Percentiles rank a stretch among this genome's conserved stretches.
Evolutionary conservation across 192 early-diverging fungal genomes (phyloP).

Genomic region (Geosiphon pyriformis): DNA sequence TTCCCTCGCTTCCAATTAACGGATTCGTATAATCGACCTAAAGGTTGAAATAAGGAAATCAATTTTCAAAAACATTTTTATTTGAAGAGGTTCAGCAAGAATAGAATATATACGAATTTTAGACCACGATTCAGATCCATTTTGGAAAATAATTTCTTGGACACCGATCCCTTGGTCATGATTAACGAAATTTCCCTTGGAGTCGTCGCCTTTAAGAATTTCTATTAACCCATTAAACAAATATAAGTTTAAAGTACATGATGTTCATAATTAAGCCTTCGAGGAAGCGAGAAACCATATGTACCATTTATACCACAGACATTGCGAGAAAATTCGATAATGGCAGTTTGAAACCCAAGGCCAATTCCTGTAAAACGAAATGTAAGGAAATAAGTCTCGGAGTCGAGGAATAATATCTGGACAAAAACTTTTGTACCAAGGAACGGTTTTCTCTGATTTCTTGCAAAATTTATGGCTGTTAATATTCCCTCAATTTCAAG

Average conservation of each 20-base stretch:
- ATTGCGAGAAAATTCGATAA: constrained; percentile 94
- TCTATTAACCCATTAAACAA: too few relatives aligned
- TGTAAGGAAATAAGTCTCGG: too few relatives aligned
- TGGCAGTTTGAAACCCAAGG: constrained; percentile 91
- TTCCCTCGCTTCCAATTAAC: constrained; percentile 57
- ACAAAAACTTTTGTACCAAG: constrained; percentile 51
- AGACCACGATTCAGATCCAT: constrained; percentile 86
- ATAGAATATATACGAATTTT: not conserved
- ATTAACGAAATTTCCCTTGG: not conserved
- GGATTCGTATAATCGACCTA: constrained; percentile 48
- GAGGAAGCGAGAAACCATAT: not conserved
- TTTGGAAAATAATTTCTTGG: constrained; percentile 35
- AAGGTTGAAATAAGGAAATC: too few relatives aligned
- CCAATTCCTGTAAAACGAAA: constrained; percentile 61
- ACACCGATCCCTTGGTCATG: not conserved
- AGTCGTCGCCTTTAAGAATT: too few relatives aligned
- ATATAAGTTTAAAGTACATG: not conserved
- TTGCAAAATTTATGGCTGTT: constrained; percentile 89
- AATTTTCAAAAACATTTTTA: not conserved
- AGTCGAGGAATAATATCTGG: too few relatives aligned
- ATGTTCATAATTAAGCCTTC: not conserved
- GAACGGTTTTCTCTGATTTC: constrained; percentile 93
- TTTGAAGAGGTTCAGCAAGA: constrained; percentile 40
- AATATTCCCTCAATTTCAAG: constrained; percentile 96
- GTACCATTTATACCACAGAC: constrained; percentile 62